A percentile compares a stretch with the other conserved stretches of the same genome.
phyloP scores from a whole-genome alignment of 768 basidiomycete genomes.

The Trametes villosa region DNA sequence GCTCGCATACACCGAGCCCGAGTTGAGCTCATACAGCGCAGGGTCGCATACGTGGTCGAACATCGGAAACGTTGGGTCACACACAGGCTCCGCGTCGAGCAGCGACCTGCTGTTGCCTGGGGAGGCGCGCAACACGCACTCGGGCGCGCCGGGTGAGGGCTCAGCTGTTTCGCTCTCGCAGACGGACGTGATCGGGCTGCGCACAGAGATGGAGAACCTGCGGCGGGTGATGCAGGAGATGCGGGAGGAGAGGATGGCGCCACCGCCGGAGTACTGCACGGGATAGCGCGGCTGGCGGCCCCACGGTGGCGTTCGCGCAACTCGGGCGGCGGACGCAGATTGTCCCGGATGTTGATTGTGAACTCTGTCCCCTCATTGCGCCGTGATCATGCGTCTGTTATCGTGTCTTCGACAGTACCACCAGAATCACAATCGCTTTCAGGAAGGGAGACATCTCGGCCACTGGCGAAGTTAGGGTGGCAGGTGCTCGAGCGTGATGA shows the following conservation, averaged over 20 bases:
- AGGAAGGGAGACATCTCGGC: too few relatives aligned
- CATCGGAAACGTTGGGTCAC: neutral
- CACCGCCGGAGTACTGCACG: conserved; percentile 33
- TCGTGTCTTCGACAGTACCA: too few relatives aligned
- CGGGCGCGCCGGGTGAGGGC: neutral
- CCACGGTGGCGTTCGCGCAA: too few relatives aligned
- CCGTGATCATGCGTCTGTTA: too few relatives aligned
- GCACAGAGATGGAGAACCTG: conserved; percentile 36
- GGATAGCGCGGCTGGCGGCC: too few relatives aligned
- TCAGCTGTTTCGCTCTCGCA: conserved; percentile 26
- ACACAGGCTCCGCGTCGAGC: conserved; percentile 11
- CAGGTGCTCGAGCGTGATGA: too few relatives aligned
- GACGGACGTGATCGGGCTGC: conserved; percentile 28
- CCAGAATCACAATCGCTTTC: too few relatives aligned
- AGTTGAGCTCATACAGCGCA: neutral
- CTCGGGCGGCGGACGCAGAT: too few relatives aligned
- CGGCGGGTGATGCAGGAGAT: conserved; percentile 32
- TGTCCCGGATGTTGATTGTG: too few relatives aligned
- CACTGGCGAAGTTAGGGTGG: too few relatives aligned
- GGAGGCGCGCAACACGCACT: neutral
- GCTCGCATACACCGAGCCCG: conserved; percentile 5
- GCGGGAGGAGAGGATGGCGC: conserved; percentile 27
- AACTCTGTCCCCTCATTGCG: too few relatives aligned
- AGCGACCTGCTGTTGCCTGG: conserved; percentile 9
- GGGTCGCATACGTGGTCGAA: too few relatives aligned